Base-by-base conservation (phyloP, 768 basidiomycete species). In the Chalciporus piperatus region DNA sequence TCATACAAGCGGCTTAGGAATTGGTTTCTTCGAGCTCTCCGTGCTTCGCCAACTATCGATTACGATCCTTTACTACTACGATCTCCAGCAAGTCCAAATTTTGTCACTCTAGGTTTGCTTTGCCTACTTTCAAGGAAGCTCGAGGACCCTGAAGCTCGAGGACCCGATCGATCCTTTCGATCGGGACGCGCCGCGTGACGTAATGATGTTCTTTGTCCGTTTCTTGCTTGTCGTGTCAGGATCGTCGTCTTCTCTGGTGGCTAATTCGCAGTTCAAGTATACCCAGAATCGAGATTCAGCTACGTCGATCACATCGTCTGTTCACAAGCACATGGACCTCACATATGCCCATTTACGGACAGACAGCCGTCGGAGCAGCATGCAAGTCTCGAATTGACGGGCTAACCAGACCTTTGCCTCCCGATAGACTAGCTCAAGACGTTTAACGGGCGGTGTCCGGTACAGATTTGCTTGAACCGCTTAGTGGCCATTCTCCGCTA, bases 211-310 rank as follows among this genome's bases (percentile, higher is more conserved):
- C 62, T 48, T 28, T 13, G 0, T 47, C 35, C 39, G 37, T 39
- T 53, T 38, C 39, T 44, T 57, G 16, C 33, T 16, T 54, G 62
- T 59, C 60, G 2, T 57, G 62, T 54, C 57, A 41, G 23, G 62
- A 63, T 63, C 49, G 63, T 51, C 63, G 45, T 27, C 62, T 63
- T 65, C 63, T 44, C 45, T 51, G 47, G 39, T 65, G 60, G 46
- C 51, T 54, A 10, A 14, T 16, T 16, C 22, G 8, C 41, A 37
- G 23, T 23, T 27, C 14, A 23, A 27, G 3, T 27, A 27, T 27
- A 27, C 27, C 27, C 27, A 27, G 27, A 23, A 23, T 41, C 41
- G 6, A 23, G 41, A 37, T 37, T 49, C 48, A 32, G 22, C 32
- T 35, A 32, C 41, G 53, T 46, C 45, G 55, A 62, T 62, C 56